A percentile compares a stretch with the other conserved stretches of the same genome.
Evolutionary conservation across 352 stramenopile genomes (phyloP).

Genomic region (Pythium brassicae): DNA sequence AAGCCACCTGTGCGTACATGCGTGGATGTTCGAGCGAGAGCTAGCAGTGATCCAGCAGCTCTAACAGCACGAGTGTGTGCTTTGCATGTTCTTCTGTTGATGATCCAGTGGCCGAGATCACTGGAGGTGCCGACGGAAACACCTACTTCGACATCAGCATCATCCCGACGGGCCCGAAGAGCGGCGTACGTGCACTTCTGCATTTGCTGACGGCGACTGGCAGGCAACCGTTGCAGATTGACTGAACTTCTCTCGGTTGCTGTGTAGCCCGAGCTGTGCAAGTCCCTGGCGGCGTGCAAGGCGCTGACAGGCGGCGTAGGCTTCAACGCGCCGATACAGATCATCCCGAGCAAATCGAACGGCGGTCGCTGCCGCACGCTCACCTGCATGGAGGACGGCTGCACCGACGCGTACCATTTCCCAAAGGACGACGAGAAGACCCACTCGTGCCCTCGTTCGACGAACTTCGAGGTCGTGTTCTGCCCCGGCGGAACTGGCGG

Average conservation of each 20-base stretch:
- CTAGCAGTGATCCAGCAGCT: too few relatives aligned
- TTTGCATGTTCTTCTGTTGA: neutral
- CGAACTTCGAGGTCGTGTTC: constrained; percentile 54
- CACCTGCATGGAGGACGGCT: constrained; percentile 49
- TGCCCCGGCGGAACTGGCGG: constrained; percentile 44
- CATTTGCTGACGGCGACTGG: neutral
- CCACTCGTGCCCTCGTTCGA: constrained; percentile 37
- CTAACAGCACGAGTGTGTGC: neutral
- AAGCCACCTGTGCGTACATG: constrained; percentile 50
- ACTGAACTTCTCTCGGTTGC: neutral
- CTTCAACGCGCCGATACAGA: constrained; percentile 69
- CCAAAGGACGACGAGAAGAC: constrained; percentile 76
- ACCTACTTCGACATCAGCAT: constrained; percentile 71
- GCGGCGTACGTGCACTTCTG: constrained; percentile 32
- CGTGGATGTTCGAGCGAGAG: too few relatives aligned
- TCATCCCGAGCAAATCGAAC: constrained; percentile 29
- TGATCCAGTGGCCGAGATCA: constrained; percentile 58
- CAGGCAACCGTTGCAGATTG: neutral
- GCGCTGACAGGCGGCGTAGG: constrained; percentile 45
- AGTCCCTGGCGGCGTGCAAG: constrained; percentile 48
- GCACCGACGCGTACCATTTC: constrained; percentile 54
- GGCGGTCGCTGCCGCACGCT: constrained; percentile 42
- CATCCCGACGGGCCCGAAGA: constrained; percentile 58
- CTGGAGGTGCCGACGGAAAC: constrained; percentile 27
- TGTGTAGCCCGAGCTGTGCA: constrained; percentile 44